These are phyloP conservation scores for Arthrobotrys sphaeroides DNA, from an alignment of 2,329 filamentous ascomycete genomes.

Conservation along the genomic window DNA sequence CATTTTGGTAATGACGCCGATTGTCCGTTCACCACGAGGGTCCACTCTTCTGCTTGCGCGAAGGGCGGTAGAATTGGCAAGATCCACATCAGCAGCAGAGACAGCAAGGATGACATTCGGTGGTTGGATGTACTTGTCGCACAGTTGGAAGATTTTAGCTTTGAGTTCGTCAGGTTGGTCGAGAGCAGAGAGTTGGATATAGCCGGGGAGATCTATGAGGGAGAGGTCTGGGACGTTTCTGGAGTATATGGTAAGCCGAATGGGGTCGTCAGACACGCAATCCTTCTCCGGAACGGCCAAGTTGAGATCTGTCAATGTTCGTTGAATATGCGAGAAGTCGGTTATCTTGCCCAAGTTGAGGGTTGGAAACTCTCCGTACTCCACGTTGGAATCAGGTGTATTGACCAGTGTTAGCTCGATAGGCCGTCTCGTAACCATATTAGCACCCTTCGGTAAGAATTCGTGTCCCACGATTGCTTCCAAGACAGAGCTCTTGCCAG, in stretches of 20 bases:
- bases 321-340: constrained; percentile 90
- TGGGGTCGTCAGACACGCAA: constrained; percentile 95
- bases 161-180: constrained; percentile 92
- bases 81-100: constrained; percentile 94
- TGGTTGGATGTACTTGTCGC: constrained; percentile 96
- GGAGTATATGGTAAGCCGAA: constrained; percentile 93
- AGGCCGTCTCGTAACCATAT: constrained; percentile 96
- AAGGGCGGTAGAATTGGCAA: constrained; percentile 94
- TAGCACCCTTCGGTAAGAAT: constrained; percentile 95
- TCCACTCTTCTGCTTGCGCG: constrained; percentile 90
- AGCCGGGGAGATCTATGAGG: constrained; percentile 93
- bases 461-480: constrained; percentile 98
- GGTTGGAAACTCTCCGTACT: constrained; percentile 96
- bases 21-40: constrained; percentile 91
- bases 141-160: constrained; percentile 93
- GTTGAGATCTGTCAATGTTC: constrained; percentile 93
- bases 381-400: constrained; percentile 82
- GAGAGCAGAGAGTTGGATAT: constrained; percentile 92
- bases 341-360: constrained; percentile 87
- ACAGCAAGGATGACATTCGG: constrained; percentile 98
- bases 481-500: constrained; percentile 95
- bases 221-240: constrained; percentile 95
- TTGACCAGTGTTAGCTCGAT: constrained; percentile 97
- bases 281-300: constrained; percentile 87
- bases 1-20: constrained; percentile 99